Percentiles rank a stretch among this genome's conserved stretches.
phyloP scores from a whole-genome alignment of 2,329 filamentous ascomycete genomes.

The Hirsutella rhossiliensis region DNA sequence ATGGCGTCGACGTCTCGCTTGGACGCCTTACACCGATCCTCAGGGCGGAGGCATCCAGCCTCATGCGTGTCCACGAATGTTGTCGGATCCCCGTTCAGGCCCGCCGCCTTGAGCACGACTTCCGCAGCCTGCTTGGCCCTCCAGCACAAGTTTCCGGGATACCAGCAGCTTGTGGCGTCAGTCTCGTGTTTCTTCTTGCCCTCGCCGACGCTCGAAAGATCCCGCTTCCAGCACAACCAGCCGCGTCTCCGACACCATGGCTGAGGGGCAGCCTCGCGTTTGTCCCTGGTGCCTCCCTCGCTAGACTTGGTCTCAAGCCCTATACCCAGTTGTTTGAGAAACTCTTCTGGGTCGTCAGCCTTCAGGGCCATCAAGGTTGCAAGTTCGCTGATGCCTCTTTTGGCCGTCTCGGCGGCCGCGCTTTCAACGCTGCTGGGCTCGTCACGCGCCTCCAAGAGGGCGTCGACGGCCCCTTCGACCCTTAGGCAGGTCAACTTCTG shows the following conservation, averaged over 20 bases:
- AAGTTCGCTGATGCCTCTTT: constrained; percentile 25
- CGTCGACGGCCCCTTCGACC: constrained; percentile 15
- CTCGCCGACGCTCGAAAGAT: neutral
- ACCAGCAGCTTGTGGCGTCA: neutral
- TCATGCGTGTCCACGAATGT: neutral
- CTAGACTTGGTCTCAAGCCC: constrained; percentile 9
- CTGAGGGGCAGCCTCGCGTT: constrained; percentile 12
- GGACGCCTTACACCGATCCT: neutral
- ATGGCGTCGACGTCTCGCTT: constrained; percentile 12
- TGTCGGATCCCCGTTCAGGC: constrained; percentile 3
- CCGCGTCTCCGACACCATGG: constrained; percentile 20
- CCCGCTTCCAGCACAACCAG: constrained; percentile 22
- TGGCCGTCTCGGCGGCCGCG: constrained; percentile 23
- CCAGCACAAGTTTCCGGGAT: constrained; percentile 16
- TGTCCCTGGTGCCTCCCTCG: constrained; percentile 7
- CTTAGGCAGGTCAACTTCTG: constrained; percentile 17
- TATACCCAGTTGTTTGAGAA: constrained; percentile 19
- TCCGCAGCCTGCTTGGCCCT: constrained; percentile 23
- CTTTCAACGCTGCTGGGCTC: constrained; percentile 20
- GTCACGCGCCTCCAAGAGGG: constrained; percentile 12
- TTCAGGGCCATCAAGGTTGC: constrained; percentile 21
- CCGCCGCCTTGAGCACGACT: constrained; percentile 19
- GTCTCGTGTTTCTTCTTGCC: neutral
- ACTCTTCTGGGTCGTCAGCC: constrained; percentile 15
- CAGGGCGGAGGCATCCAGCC: constrained; percentile 4